phyloP scores from a whole-genome alignment of 2,329 filamentous ascomycete genomes.

The Ophiostoma novo-ulmi region DNA sequence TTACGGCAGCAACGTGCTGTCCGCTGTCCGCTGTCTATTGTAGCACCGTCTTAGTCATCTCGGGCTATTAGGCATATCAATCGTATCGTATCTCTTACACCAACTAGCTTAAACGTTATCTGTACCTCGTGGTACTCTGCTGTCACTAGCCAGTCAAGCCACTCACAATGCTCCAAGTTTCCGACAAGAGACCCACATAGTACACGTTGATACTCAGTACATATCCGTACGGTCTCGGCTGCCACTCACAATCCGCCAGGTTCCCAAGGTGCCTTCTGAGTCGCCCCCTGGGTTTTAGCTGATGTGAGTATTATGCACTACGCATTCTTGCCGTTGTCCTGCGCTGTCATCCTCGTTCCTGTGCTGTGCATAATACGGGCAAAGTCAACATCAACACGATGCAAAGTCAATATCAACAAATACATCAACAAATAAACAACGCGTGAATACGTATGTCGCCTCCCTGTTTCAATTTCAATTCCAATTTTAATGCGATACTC shows the following conservation, averaged over 20 bases:
- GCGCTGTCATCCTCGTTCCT: background rate
- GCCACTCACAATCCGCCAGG: background rate
- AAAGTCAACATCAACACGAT: background rate
- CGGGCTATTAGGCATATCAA: background rate
- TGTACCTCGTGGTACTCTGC: constrained; percentile 7
- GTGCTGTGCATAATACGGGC: background rate
- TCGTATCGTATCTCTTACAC: background rate
- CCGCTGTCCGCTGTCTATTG: background rate
- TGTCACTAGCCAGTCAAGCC: background rate
- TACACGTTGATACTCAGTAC: constrained; percentile 13
- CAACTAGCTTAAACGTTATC: constrained; percentile 7
- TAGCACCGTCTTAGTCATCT: background rate
- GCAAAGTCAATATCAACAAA: background rate
- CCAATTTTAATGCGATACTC: background rate
- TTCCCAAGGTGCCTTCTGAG: background rate
- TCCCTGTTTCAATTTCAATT: constrained; percentile 8
- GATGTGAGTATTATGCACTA: background rate
- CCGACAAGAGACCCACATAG: background rate
- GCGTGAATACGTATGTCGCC: constrained; percentile 12
- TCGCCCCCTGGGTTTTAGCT: background rate
- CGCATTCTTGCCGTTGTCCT: constrained; percentile 14
- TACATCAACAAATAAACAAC: constrained; percentile 9
- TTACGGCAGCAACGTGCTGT: background rate
- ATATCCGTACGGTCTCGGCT: constrained; percentile 5
- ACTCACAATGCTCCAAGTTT: background rate